Evolutionary conservation across 164 flowering plant species (phyloP).

Genomic region (Aristolochia californica): DNA sequence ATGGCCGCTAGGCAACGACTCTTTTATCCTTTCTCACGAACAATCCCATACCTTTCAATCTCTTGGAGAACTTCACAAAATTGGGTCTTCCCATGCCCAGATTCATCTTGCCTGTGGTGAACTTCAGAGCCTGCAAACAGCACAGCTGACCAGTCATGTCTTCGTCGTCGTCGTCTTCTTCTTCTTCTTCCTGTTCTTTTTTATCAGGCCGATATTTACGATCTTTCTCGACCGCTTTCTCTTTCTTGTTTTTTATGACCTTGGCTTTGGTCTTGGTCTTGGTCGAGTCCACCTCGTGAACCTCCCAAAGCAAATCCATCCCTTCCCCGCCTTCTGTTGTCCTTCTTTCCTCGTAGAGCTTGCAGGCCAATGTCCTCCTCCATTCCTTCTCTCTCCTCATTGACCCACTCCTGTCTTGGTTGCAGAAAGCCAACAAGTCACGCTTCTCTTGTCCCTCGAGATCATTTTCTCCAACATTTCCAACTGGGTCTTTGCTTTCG

Average conservation of each 20-base stretch:
- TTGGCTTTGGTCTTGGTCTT: conserved; percentile 12
- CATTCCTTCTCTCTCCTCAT: conserved; percentile 82
- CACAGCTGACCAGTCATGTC: conserved; percentile 39
- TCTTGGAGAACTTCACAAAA: conserved; percentile 55
- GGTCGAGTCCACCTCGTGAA: conserved; percentile 38
- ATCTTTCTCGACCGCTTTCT: too few species aligned
- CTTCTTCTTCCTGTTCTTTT: conserved; percentile 8
- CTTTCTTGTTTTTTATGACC: conserved; percentile 7
- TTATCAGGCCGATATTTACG: conserved; percentile 5
- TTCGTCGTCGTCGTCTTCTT: conserved; percentile 24
- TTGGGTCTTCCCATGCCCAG: conserved; percentile 63
- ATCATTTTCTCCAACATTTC: conserved; percentile 1
- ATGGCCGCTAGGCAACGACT: not conserved
- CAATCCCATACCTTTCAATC: conserved; percentile 75
- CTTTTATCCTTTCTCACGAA: conserved; percentile 27
- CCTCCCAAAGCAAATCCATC: conserved; percentile 92
- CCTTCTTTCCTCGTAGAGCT: conserved; percentile 64
- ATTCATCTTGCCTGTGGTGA: conserved; percentile 81
- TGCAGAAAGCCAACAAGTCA: conserved; percentile 3
- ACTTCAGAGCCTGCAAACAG: conserved; percentile 73
- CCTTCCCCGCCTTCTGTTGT: conserved; percentile 40
- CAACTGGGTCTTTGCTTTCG: conserved; percentile 3
- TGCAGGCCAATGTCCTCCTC: conserved; percentile 85
- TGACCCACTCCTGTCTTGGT: conserved; percentile 39
- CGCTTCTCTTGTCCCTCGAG: conserved; percentile 2